Conservation (phyloP, 148 eudicot species). For the Chenopodium quinoa region DNA sequence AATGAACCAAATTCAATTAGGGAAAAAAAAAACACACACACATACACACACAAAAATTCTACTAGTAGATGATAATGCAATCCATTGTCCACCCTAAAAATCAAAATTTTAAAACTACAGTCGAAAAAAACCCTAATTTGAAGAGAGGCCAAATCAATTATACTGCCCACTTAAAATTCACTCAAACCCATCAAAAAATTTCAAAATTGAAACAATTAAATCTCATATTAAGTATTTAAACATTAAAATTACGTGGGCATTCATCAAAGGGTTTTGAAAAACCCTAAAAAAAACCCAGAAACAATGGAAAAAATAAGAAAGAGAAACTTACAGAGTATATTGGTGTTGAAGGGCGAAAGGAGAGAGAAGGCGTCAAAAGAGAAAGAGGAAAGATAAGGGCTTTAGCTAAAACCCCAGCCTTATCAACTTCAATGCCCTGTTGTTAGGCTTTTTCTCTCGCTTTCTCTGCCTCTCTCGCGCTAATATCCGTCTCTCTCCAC, state of each 20-base stretch:
- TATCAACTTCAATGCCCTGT: slow-evolving; percentile 29
- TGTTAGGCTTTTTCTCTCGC: background rate
- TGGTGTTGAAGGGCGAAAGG: background rate
- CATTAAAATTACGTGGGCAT: background rate
- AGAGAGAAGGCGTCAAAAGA: background rate
- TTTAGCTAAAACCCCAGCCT: slow-evolving; percentile 31
- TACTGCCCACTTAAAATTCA: slow-evolving; percentile 15
- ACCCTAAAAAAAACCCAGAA: slow-evolving; percentile 8
- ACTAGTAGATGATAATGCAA: background rate
- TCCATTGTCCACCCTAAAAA: background rate
- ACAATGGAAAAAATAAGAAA: background rate
- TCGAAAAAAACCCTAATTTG: background rate
- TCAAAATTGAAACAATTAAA: slow-evolving; percentile 1
- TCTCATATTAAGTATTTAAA: background rate
- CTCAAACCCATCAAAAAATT: background rate
- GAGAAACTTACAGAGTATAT: slow-evolving; percentile 14
- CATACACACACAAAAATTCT: no score
- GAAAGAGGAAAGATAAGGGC: slow-evolving; percentile 18
- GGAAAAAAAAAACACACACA: no score
- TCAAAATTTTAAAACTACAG: background rate
- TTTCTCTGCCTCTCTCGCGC: background rate
- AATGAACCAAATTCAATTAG: background rate
- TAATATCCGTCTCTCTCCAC: background rate
- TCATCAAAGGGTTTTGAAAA: background rate
- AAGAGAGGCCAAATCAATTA: background rate